Evolutionary conservation across 1,139 yeast species (phyloP).

Genomic region (Geotrichum siamense): DNA sequence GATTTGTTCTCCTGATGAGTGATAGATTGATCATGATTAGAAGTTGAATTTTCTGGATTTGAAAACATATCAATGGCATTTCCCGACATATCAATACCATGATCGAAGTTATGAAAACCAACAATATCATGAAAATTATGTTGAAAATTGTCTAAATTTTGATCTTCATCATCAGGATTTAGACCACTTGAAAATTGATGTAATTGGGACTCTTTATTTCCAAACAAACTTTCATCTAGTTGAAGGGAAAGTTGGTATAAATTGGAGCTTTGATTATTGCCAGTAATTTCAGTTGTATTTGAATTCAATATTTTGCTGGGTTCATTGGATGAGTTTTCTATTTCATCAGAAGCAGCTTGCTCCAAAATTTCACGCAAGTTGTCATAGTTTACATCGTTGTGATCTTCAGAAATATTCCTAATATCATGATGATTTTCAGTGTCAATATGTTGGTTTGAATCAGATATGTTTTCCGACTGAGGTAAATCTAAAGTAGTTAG

Average conservation of each 20-base stretch:
- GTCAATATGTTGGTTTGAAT: too few species aligned
- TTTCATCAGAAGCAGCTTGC: slow-evolving; percentile 12
- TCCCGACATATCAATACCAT: background rate
- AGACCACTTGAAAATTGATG: too few species aligned
- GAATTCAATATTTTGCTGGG: too few species aligned
- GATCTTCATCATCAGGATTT: too few species aligned
- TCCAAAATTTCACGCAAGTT: slow-evolving; percentile 12
- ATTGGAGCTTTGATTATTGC: too few species aligned
- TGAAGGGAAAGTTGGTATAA: too few species aligned
- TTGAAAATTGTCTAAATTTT: slow-evolving; percentile 6
- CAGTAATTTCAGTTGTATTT: too few species aligned
- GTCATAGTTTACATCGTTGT: slow-evolving; percentile 5
- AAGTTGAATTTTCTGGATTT: too few species aligned
- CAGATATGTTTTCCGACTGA: background rate
- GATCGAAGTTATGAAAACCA: slow-evolving; percentile 4
- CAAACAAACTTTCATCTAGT: background rate
- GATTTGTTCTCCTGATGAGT: too few species aligned
- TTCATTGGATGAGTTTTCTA: too few species aligned
- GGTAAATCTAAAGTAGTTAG: slow-evolving; percentile 7
- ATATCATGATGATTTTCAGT: background rate
- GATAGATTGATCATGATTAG: too few species aligned
- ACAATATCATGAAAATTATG: slow-evolving; percentile 9
- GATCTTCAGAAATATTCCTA: background rate
- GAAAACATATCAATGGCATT: too few species aligned
- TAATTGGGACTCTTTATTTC: background rate